phyloP scores from a whole-genome alignment of 306 rosid species.

The Casuarina glauca region DNA sequence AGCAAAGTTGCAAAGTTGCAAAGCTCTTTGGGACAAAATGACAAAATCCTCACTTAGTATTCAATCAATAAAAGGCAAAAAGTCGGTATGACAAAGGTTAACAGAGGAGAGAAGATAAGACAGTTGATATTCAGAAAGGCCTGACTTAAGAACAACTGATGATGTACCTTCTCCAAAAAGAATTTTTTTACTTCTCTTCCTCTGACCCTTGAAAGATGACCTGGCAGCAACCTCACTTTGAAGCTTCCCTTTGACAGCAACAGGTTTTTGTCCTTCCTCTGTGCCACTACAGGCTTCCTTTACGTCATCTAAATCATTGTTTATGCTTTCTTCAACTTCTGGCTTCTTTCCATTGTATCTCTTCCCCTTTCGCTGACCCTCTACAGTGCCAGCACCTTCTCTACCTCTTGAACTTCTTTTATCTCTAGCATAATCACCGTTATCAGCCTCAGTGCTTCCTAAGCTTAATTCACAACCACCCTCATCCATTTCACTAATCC shows the following conservation, averaged over 20 bases:
- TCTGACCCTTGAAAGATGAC: slow-evolving; percentile 52
- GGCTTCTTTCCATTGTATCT: slow-evolving; percentile 45
- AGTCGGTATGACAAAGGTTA: slow-evolving; percentile 27
- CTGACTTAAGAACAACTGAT: slow-evolving; percentile 21
- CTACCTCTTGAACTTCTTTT: slow-evolving; percentile 34
- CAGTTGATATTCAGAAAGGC: slow-evolving; percentile 4
- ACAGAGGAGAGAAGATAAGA: background rate
- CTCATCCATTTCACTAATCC: slow-evolving; percentile 49
- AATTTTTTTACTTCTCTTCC: slow-evolving; percentile 62
- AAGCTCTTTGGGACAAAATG: background rate
- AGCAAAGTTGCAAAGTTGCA: background rate
- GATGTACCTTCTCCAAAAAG: slow-evolving; percentile 55
- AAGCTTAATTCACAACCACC: slow-evolving; percentile 73
- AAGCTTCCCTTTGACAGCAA: slow-evolving; percentile 48
- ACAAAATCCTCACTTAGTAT: background rate
- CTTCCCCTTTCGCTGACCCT: slow-evolving; percentile 46
- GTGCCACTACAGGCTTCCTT: slow-evolving; percentile 84
- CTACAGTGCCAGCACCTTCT: slow-evolving; percentile 42
- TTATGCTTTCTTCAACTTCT: slow-evolving; percentile 48
- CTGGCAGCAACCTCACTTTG: slow-evolving; percentile 49
- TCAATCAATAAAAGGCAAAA: background rate
- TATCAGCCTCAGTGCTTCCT: slow-evolving; percentile 67
- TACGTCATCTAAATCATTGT: slow-evolving; percentile 56
- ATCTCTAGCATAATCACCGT: slow-evolving; percentile 47
- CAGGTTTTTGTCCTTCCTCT: slow-evolving; percentile 56